A percentile compares a stretch with the other conserved stretches of the same genome.
Conservation (phyloP, 768 basidiomycete species). For the Macrolepiota fuliginosa region DNA sequence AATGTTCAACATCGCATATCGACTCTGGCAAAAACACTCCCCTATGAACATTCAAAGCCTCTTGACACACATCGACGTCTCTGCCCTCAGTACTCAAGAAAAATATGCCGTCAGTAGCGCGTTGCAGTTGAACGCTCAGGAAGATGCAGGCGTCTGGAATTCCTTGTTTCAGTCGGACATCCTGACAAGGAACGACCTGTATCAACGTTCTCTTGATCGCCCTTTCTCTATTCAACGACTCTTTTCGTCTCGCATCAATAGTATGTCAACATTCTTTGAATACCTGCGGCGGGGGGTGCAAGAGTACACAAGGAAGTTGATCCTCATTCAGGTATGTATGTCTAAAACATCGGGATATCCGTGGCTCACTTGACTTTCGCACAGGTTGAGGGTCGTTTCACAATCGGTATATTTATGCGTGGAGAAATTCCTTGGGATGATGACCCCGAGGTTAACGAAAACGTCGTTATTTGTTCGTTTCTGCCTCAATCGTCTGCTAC, state of each 20-base stretch:
- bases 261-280: constrained; percentile 57
- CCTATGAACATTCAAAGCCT: constrained; percentile 42
- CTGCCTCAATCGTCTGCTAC: constrained; percentile 49
- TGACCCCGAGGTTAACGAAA: constrained; percentile 54
- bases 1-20: constrained; percentile 48
- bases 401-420: constrained; percentile 61
- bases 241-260: constrained; percentile 53
- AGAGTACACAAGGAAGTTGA: constrained; percentile 55
- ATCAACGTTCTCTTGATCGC: constrained; percentile 45
- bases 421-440: constrained; percentile 58
- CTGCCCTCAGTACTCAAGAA: constrained; percentile 50
- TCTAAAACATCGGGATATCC: neutral
- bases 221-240: constrained; percentile 59
- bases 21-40: constrained; percentile 40
- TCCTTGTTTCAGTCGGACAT: constrained; percentile 63
- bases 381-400: constrained; percentile 61
- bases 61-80: constrained; percentile 52
- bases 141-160: constrained; percentile 58
- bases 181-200: constrained; percentile 46
- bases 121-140: constrained; percentile 35
- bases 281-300: constrained; percentile 55
- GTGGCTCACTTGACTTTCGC: neutral
- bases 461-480: constrained; percentile 63
- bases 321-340: constrained; percentile 50
- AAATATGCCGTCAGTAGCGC: constrained; percentile 49